Evolutionary conservation across 306 rosid genomes (phyloP).

Genomic region (Medicago truncatula): MtrunA17r5.0-ANR NC_053045.1:52598501-52599000

Average conservation of each 20-base stretch:
- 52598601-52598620: background rate
- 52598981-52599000: background rate
- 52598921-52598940: background rate
- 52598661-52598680: background rate
- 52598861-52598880: slow-evolving; percentile 32
- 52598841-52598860: slow-evolving; percentile 39
- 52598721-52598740: slow-evolving; percentile 20
- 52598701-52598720: slow-evolving; percentile 2
- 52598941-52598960: background rate
- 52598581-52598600: background rate
- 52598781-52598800: slow-evolving; percentile 36
- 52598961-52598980: background rate
- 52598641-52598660: slow-evolving; percentile 13
- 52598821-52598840: slow-evolving; percentile 21
- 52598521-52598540: background rate
- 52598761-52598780: slow-evolving; percentile 34
- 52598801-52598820: slow-evolving; percentile 38
- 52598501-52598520: slow-evolving; percentile 34
- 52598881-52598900: background rate
- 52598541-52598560: slow-evolving; percentile 21
- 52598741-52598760: slow-evolving; percentile 33
- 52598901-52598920: slow-evolving; percentile 13
- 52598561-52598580: background rate
- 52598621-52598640: background rate
- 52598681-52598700: slow-evolving; percentile 26